Percentiles rank a stretch among this genome's conserved stretches.
These are phyloP conservation scores for Didymellaceae sp. DNA, from an alignment of 2,329 filamentous ascomycete species.

Conservation along the genomic window DNA sequence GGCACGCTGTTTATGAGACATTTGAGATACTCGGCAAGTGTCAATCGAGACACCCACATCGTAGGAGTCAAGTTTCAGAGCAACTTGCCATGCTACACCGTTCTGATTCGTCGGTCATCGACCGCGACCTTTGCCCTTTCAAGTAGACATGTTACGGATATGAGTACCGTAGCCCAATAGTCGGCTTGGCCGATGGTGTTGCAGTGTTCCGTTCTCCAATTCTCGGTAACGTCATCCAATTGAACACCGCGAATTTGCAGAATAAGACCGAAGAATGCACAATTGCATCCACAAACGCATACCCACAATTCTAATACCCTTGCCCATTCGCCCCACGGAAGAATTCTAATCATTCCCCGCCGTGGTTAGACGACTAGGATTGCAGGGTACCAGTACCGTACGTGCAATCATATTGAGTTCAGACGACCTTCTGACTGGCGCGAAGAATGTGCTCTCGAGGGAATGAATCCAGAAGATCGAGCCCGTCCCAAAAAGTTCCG, in stretches of 20 bases:
- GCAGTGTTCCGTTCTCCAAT: background rate
- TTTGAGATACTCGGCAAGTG: background rate
- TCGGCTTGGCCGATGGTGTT: too few relatives aligned
- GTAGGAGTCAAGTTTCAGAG: too few relatives aligned
- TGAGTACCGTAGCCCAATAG: too few relatives aligned
- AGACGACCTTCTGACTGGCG: background rate
- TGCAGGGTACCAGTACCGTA: background rate
- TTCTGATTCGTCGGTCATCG: background rate
- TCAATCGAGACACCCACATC: background rate
- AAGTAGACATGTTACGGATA: background rate
- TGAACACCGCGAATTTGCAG: background rate
- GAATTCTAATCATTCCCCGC: background rate
- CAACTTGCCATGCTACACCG: too few relatives aligned
- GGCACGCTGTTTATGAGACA: background rate
- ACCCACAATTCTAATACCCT: background rate
- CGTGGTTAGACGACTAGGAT: background rate
- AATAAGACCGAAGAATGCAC: slow-evolving; percentile 11
- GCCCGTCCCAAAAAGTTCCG: background rate
- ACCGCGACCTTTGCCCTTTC: background rate
- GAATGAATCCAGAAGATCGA: background rate
- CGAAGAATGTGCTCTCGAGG: slow-evolving; percentile 6
- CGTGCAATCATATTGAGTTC: background rate
- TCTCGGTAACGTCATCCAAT: slow-evolving; percentile 6
- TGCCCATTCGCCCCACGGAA: background rate
- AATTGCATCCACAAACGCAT: background rate